Base-by-base conservation (phyloP, 2,329 filamentous ascomycete species). In the Ophiostoma fasciatum region DNA sequence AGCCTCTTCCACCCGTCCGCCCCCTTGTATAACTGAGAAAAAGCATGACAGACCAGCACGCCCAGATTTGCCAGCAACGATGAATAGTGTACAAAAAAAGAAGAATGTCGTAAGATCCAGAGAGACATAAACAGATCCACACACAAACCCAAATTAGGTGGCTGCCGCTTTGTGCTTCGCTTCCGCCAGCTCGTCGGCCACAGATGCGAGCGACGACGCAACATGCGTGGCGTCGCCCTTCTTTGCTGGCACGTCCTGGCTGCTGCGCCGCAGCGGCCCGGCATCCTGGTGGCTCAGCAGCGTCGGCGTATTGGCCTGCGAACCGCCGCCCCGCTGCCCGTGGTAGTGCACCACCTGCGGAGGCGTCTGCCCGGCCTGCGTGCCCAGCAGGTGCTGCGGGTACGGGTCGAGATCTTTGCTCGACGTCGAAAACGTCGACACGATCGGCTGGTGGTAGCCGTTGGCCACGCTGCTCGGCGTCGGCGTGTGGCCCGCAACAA, bases 391-490 rank as follows among this genome's bases (percentile, higher is more conserved):
- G 46, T 78, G 71, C 20, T 73, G 76, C 5, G 75, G 74, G 48
- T 79, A 79, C 1, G 70, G 75, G 47, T 79, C 71, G 22, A 80
- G 57, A 49, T 80, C 75, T 51, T 75, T 76, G 55, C 74, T 78
- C 9, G 74, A 79, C 2, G 75, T 80, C 25, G 74, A 79, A 48
- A 80, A 80, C 17, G 72, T 76, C 30, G 74, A 79, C 29, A 79
- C 68, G 17, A 78, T 61, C 5, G 75, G 74, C 50, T 78, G 73
- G 49, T 75, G 72, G 48, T 78, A 78, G n/a, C 73, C 74, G 51
- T 78, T 77, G 33, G 66, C 58, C 15, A 43, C 50, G 46, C 50
- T 60, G 49, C 58, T 63, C 28, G 57, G 55, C 35, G 61, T 61
- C 31, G 66, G 61, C 31, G 59, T 58, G 41, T 71, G 65, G 31